A percentile compares a stretch with the other conserved stretches of the same genome.
Conservation (phyloP, 192 early-diverging fungal genomes). For the Coemansia aciculifera region DNA sequence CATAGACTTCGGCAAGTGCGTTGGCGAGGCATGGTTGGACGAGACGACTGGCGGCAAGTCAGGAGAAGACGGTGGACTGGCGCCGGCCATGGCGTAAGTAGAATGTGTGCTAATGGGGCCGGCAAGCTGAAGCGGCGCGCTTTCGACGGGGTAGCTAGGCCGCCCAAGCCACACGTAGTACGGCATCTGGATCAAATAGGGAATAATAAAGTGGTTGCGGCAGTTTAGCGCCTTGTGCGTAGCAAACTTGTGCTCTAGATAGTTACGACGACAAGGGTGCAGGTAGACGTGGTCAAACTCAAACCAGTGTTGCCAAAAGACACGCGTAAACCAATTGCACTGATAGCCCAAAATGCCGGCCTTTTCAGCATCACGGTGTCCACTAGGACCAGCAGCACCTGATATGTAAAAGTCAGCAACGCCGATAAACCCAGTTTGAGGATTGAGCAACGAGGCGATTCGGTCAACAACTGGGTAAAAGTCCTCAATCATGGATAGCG, state of each 20-base stretch:
- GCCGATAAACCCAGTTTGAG: slow-evolving; percentile 67
- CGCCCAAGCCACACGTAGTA: slow-evolving; percentile 86
- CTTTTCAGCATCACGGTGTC: neutral
- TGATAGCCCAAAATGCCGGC: slow-evolving; percentile 63
- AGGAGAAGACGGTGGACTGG: neutral
- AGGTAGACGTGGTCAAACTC: slow-evolving; percentile 81
- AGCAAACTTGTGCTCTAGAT: slow-evolving; percentile 80
- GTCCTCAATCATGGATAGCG: slow-evolving; percentile 83
- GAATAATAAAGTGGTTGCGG: slow-evolving; percentile 73
- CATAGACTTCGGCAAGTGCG: neutral
- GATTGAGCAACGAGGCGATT: slow-evolving; percentile 59
- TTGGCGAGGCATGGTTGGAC: neutral
- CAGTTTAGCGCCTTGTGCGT: slow-evolving; percentile 73
- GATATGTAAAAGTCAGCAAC: slow-evolving; percentile 84
- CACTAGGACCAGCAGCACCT: neutral
- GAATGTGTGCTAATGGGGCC: neutral
- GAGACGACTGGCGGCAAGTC: neutral
- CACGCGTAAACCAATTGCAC: slow-evolving; percentile 74
- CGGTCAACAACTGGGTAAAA: slow-evolving; percentile 72
- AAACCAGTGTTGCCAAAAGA: slow-evolving; percentile 91
- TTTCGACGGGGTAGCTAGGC: slow-evolving; percentile 13
- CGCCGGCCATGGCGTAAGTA: neutral
- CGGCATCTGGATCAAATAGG: slow-evolving; percentile 73
- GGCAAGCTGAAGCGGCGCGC: neutral
- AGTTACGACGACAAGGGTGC: slow-evolving; percentile 75